Evolutionary conservation across 371 early-diverging fungal species (phyloP).

Genomic region (Mucor piriformis): DNA sequence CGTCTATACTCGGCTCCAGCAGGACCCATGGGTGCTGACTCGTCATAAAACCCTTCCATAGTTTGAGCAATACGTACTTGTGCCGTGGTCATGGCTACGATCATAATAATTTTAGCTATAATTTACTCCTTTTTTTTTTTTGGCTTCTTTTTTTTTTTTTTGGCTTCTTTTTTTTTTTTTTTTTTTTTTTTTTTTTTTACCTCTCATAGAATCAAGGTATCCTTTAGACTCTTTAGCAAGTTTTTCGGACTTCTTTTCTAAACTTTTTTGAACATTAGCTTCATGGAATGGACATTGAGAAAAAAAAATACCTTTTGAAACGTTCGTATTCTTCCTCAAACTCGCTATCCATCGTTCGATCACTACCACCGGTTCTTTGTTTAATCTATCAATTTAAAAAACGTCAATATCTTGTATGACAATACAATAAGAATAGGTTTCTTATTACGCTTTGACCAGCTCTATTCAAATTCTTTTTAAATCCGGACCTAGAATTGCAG

Average conservation of each 20-base stretch:
- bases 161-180: neutral
- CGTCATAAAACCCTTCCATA: conserved; percentile 73
- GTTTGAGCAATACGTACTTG: conserved; percentile 83
- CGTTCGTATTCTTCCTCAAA: conserved; percentile 88
- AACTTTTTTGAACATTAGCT: conserved; percentile 42
- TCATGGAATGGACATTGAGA: neutral
- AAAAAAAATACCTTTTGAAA: conserved; percentile 64
- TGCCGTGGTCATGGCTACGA: conserved; percentile 76
- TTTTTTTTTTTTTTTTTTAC: conserved; percentile 35
- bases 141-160: neutral
- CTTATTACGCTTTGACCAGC: conserved; percentile 74
- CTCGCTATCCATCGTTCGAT: conserved; percentile 83
- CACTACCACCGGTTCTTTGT: conserved; percentile 73
- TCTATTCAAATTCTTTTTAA: conserved; percentile 84
- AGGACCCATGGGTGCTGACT: conserved; percentile 44
- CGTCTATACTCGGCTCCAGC: conserved; percentile 71
- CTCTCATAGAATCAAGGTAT: conserved; percentile 85
- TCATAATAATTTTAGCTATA: neutral
- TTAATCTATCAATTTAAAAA: conserved; percentile 48
- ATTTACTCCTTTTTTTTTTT: neutral
- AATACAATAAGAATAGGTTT: neutral
- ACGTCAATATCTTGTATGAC: neutral
- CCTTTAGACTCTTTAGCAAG: conserved; percentile 93
- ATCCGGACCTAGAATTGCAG: conserved; percentile 63
- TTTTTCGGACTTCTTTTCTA: conserved; percentile 85